Evolutionary conservation across 345 rosid species (phyloP).

Genomic region (Excoecaria agallocha): DNA sequence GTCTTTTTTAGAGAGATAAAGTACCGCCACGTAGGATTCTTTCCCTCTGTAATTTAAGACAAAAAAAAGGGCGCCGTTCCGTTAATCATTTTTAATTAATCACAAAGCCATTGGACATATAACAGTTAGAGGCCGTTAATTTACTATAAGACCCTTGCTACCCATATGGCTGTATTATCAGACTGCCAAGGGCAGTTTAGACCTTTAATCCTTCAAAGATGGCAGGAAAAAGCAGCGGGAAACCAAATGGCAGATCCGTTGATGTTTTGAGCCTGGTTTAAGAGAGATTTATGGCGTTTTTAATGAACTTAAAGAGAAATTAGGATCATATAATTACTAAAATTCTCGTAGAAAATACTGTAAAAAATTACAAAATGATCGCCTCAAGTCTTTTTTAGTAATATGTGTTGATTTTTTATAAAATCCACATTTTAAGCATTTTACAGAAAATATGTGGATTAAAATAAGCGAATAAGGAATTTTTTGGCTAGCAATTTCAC

Average conservation of each 20-base stretch:
- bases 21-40: conserved; percentile 17
- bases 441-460: background rate
- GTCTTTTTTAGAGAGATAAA: no score
- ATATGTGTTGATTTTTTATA: no score
- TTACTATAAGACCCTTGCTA: background rate
- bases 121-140: background rate
- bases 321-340: no score
- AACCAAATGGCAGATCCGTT: background rate
- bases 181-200: background rate
- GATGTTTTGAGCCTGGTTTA: background rate
- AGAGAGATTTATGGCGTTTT: background rate
- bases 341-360: no score
- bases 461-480: background rate
- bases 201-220: background rate
- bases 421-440: background rate
- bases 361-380: no score
- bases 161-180: background rate
- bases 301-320: background rate
- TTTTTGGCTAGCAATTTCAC: background rate
- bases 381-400: no score
- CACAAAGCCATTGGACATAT: no score
- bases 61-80: conserved; percentile 15
- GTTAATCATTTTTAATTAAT: no score
- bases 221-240: conserved; percentile 1
- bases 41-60: background rate